phyloP scores from a whole-genome alignment of 306 rosid genomes.

The Trifolium dubium region DNA sequence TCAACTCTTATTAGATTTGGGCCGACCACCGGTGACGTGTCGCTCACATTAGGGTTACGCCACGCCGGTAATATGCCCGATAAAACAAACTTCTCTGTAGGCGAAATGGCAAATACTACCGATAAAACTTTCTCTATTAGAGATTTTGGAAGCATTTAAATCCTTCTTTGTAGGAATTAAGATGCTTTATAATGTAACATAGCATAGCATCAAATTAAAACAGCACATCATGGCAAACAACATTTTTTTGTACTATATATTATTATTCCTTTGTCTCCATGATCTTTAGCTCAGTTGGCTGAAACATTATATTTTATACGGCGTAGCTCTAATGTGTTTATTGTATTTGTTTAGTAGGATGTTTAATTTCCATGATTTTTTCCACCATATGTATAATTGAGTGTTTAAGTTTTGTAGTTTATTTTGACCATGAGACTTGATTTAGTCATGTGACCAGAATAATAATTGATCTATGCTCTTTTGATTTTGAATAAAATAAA shows the following conservation, averaged over 20 bases:
- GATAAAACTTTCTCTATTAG: slow-evolving; percentile 75
- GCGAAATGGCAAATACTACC: slow-evolving; percentile 1
- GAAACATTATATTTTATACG: no score
- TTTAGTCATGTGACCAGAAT: neutral
- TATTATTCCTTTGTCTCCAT: no score
- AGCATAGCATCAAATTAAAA: neutral
- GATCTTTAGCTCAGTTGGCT: no score
- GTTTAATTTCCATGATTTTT: neutral
- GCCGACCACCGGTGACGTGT: slow-evolving; percentile 91
- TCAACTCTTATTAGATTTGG: slow-evolving; percentile 83
- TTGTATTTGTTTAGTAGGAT: neutral
- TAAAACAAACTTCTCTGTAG: slow-evolving; percentile 40
- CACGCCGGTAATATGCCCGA: slow-evolving; percentile 89
- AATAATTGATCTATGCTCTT: neutral
- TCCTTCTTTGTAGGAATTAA: slow-evolving; percentile 32
- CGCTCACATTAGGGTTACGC: slow-evolving; percentile 96
- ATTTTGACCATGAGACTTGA: neutral
- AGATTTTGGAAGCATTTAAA: slow-evolving; percentile 75
- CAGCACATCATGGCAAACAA: neutral
- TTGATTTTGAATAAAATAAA: no score
- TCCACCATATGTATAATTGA: neutral
- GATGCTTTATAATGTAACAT: slow-evolving; percentile 36
- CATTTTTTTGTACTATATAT: no score
- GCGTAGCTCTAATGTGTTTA: neutral
- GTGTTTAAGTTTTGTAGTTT: neutral